Conservation (phyloP, 805 yeast genomes). For the Wickerhamiella slavikovae region DNA sequence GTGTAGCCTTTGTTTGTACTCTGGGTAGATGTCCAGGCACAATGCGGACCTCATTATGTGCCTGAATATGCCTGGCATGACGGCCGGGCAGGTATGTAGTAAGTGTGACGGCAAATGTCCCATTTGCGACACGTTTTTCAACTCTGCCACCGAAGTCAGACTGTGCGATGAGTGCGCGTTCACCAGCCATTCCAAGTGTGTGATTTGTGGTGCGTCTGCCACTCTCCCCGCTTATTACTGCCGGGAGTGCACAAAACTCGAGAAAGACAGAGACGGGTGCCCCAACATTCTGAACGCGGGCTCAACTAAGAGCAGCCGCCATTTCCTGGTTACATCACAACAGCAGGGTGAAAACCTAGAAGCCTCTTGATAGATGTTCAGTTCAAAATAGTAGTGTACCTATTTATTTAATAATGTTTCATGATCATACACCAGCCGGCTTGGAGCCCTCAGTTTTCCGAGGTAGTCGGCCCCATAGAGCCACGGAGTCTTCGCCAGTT, state of each 20-base stretch:
- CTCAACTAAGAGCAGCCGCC: constrained; percentile 18
- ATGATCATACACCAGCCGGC: too few species aligned
- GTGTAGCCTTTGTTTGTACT: too few species aligned
- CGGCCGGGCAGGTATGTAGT: constrained; percentile 50
- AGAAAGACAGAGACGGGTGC: constrained; percentile 80
- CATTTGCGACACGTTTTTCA: constrained; percentile 66
- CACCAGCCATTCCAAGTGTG: constrained; percentile 50
- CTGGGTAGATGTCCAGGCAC: constrained; percentile 85
- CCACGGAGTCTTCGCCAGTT: too few species aligned
- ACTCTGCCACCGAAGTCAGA: constrained; percentile 43
- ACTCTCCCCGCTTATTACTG: constrained; percentile 63
- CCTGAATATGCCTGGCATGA: constrained; percentile 63
- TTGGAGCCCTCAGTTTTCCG: too few species aligned
- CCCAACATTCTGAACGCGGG: constrained; percentile 72
- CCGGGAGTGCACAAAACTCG: constrained; percentile 59
- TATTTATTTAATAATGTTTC: too few species aligned
- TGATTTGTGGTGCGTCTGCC: constrained; percentile 53
- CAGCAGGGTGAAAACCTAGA: too few species aligned
- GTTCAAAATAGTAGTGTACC: too few species aligned
- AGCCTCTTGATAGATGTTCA: too few species aligned
- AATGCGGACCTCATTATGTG: constrained; percentile 73
- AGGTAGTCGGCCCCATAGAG: too few species aligned
- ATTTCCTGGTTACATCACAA: too few species aligned
- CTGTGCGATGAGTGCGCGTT: constrained; percentile 75
- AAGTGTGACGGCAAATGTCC: constrained; percentile 89